These are phyloP conservation scores for Plantago rigida DNA, from an alignment of 305 asterid genomes.

Conservation along the genomic window DNA sequence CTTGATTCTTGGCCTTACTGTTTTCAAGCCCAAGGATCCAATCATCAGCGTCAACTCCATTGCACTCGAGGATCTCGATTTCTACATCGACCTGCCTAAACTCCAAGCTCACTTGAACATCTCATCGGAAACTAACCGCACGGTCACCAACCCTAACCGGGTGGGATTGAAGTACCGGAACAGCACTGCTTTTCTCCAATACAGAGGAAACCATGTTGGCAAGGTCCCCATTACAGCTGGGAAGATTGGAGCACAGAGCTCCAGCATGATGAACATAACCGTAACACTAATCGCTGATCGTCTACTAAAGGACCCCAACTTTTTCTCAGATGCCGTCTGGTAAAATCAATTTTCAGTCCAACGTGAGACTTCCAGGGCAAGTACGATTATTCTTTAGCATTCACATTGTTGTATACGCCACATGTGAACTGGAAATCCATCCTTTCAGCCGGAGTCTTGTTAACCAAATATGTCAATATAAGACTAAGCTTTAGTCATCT, in stretches of 20 bases:
- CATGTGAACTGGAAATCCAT: constrained; percentile 46
- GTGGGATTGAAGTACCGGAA: constrained; percentile 48
- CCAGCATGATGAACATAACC: constrained; percentile 37
- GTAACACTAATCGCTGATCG: constrained; percentile 70
- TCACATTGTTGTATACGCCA: constrained; percentile 38
- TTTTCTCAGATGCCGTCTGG: constrained; percentile 45
- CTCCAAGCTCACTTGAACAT: constrained; percentile 40
- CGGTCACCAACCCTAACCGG: constrained; percentile 55
- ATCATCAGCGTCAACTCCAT: constrained; percentile 43
- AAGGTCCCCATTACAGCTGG: constrained; percentile 60
- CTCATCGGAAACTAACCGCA: constrained; percentile 34
- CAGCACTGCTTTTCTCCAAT: constrained; percentile 46
- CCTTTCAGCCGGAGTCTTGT: constrained; percentile 28
- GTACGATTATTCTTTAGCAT: constrained; percentile 42
- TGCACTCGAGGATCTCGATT: constrained; percentile 34
- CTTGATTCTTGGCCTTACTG: constrained; percentile 49
- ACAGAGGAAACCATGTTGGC: constrained; percentile 51
- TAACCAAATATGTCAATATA: constrained; percentile 48
- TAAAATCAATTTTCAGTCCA: constrained; percentile 32
- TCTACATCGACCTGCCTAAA: constrained; percentile 37
- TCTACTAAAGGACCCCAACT: constrained; percentile 33
- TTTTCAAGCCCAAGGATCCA: constrained; percentile 65
- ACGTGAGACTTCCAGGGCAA: constrained; percentile 42
- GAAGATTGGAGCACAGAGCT: constrained; percentile 30
- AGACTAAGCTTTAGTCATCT: constrained; percentile 32